Evolutionary conservation across 1,139 yeast genomes (phyloP), one percentile per base, ranked within the genome.

Genomic region (Magnusiomyces ingens): DNA sequence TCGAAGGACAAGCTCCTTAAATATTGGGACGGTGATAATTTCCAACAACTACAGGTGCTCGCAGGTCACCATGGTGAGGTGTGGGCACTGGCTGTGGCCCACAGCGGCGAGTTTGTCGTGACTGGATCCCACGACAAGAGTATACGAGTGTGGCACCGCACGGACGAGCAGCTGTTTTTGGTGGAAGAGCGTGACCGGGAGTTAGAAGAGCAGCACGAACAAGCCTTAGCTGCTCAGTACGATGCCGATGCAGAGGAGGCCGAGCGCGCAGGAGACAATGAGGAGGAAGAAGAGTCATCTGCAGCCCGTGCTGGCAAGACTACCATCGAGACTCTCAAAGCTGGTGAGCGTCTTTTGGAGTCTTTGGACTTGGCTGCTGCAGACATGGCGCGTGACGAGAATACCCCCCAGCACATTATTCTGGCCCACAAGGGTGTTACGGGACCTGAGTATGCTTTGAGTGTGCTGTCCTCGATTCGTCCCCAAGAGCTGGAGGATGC

Each of bases 21-120:
- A 70, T 90, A 89, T 68, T 93, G 99, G 99, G 99, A 93, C 69
- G 99, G 98, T 60, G 95, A 88, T 65, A 93, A 93, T 71, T 93
- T 93, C 68, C 97, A 89, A 63, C 87, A 94, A 68, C 81, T 93
- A 59, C 98, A 93, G 69, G 86, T 85, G 65, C 79, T 87, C 2
- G 94, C 86, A 1, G 76, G 74, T 12, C 99, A 94, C 67, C 95
- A 90, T 58, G 80, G 89, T 56, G 98, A 93, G 70, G 95, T 93
- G 22, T 93, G 98, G 98, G 80, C 91, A 52, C 69, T 94, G 55
- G 85, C 93, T 21, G 79, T 90, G 21, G 82, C 95, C 57, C 72
- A 73, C 41, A 83, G 81, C 60, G 96, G 96, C 6, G 73, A 78
- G 44, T 82, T 83, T 61, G 79, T 90, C 62, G 84, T 88, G 3